Conservation (phyloP, 106 monocot genomes). For the Acorus calamus region DNA sequence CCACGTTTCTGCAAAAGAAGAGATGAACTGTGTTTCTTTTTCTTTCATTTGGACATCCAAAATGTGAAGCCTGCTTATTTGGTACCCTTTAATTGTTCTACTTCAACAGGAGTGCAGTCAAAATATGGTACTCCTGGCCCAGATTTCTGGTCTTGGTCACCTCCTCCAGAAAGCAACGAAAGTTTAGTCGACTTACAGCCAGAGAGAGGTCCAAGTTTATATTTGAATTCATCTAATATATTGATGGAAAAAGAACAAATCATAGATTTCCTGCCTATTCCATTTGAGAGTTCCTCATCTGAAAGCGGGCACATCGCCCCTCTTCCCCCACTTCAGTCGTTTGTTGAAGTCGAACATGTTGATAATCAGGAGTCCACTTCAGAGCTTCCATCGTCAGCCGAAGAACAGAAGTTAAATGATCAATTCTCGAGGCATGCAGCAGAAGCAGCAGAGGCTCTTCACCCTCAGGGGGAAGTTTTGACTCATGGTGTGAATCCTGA, state of each 20-base stretch:
- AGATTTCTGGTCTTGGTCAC: slow-evolving; percentile 96
- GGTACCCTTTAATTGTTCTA: background rate
- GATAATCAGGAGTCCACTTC: slow-evolving; percentile 8
- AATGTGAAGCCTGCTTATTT: too few species aligned
- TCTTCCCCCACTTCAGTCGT: slow-evolving; percentile 84
- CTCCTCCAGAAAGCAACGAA: slow-evolving; percentile 28
- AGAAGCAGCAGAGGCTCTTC: slow-evolving; percentile 61
- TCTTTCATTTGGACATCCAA: too few species aligned
- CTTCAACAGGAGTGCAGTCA: slow-evolving; percentile 17
- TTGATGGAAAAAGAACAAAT: slow-evolving; percentile 51
- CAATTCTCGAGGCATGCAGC: slow-evolving; percentile 43
- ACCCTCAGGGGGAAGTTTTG: slow-evolving; percentile 25
- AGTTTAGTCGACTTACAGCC: slow-evolving; percentile 21
- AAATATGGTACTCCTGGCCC: slow-evolving; percentile 59
- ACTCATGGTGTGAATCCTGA: slow-evolving; percentile 39
- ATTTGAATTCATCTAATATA: slow-evolving; percentile 18
- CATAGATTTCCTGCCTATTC: slow-evolving; percentile 36
- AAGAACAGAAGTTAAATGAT: slow-evolving; percentile 25
- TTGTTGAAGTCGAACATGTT: slow-evolving; percentile 39
- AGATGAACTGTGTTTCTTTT: too few species aligned
- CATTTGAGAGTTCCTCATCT: slow-evolving; percentile 47
- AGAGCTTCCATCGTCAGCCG: slow-evolving; percentile 8
- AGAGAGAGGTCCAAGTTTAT: slow-evolving; percentile 12
- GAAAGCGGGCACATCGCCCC: slow-evolving; percentile 24
- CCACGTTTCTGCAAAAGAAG: too few species aligned